A percentile compares a stretch with the other conserved stretches of the same genome.
These are phyloP conservation scores for Pichia paraexigua DNA, from an alignment of 805 yeast genomes.

Conservation along the genomic window DNA sequence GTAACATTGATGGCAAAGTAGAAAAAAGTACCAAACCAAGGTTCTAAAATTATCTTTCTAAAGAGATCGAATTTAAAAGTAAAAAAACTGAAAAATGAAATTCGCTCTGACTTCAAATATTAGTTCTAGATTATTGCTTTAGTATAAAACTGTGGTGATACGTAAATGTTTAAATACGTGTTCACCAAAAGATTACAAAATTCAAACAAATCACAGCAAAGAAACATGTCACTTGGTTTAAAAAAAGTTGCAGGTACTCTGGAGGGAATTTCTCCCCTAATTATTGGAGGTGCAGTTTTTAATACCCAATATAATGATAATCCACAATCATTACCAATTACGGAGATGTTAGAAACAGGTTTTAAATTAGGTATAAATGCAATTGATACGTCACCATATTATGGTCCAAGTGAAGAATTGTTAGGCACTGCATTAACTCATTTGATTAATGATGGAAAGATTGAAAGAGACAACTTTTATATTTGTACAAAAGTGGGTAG, in stretches of 20 bases:
- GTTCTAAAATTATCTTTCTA: neutral
- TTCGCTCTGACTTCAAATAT: neutral
- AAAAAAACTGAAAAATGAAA: neutral
- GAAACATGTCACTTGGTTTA: conserved; percentile 16
- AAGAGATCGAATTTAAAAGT: neutral
- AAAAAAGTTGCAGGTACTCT: conserved; percentile 11
- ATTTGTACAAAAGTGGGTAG: conserved; percentile 88
- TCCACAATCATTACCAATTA: conserved; percentile 53
- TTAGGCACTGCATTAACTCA: conserved; percentile 57
- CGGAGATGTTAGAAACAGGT: conserved; percentile 49
- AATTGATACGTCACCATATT: conserved; percentile 87
- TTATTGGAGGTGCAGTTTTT: conserved; percentile 86
- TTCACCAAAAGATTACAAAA: no score
- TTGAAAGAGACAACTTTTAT: conserved; percentile 55
- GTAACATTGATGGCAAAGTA: neutral
- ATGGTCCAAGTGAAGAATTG: conserved; percentile 77
- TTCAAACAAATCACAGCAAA: neutral
- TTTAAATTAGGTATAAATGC: conserved; percentile 65
- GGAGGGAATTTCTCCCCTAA: conserved; percentile 42
- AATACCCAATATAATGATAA: conserved; percentile 70
- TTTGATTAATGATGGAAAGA: conserved; percentile 27
- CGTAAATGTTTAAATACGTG: neutral
- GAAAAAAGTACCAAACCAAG: neutral
- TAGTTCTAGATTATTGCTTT: no score
- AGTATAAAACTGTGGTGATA: no score